These are phyloP conservation scores for Suhomyces xylopsoci DNA, from an alignment of 805 yeast genomes.

Conservation along the genomic window DNA sequence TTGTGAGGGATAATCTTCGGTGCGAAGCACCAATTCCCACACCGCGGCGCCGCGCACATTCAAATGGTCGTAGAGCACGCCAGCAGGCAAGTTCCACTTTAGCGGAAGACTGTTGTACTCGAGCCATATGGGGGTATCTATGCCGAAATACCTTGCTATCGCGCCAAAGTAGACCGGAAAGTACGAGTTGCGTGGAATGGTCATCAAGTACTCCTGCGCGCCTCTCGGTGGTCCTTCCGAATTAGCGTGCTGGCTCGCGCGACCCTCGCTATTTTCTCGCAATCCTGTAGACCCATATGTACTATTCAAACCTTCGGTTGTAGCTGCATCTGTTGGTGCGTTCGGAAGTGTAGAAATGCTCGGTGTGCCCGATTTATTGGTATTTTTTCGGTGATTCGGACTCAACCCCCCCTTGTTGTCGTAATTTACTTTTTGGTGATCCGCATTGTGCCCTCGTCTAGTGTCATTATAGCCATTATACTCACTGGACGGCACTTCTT, in stretches of 20 bases:
- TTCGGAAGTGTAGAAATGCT: background rate
- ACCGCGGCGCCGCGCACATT: conserved; percentile 17
- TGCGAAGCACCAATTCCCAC: conserved; percentile 36
- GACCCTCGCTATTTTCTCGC: background rate
- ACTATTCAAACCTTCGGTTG: background rate
- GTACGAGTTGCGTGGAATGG: conserved; percentile 47
- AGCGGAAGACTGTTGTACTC: conserved; percentile 63
- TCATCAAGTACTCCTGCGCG: conserved; percentile 15
- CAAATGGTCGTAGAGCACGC: conserved; percentile 59
- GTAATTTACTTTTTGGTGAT: background rate
- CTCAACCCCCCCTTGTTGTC: background rate
- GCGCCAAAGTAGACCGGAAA: conserved; percentile 41
- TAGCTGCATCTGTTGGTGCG: background rate
- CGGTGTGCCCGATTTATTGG: background rate
- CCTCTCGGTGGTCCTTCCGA: background rate
- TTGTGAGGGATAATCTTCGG: conserved; percentile 24
- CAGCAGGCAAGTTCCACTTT: conserved; percentile 76
- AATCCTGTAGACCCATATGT: background rate
- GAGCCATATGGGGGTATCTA: conserved; percentile 52
- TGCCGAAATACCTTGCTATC: conserved; percentile 38
- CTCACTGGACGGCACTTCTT: background rate
- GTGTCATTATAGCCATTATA: background rate
- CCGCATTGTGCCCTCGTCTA: background rate
- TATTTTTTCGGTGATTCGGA: background rate
- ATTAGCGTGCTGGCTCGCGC: background rate